Evolutionary conservation across 2,329 filamentous ascomycete species (phyloP).

Genomic region (Cladorrhinum sp.): DNA sequence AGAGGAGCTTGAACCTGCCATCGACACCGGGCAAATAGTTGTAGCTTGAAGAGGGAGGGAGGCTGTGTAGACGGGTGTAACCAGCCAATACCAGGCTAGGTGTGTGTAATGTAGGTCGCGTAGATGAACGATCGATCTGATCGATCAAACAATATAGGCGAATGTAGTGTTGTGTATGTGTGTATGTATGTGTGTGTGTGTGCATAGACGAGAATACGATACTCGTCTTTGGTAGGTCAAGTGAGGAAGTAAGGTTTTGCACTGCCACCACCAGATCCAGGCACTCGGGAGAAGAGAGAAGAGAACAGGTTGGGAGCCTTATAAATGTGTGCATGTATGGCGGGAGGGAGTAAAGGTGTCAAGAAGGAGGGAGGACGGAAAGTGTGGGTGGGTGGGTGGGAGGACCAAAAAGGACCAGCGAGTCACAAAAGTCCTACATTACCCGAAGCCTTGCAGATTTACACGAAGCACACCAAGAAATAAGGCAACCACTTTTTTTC

Average conservation of each 20-base stretch:
- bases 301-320: no score
- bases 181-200: no score
- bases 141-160: not conserved
- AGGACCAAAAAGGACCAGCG: not conserved
- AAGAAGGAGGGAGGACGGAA: no score
- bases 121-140: conserved; percentile 3
- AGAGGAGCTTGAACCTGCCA: not conserved
- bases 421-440: conserved; percentile 8
- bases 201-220: not conserved
- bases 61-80: not conserved
- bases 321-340: not conserved
- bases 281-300: not conserved
- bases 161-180: no score
- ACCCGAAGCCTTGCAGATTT: not conserved
- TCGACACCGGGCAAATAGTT: not conserved
- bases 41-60: not conserved
- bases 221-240: conserved; percentile 10
- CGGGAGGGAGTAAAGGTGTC: no score
- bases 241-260: conserved; percentile 10
- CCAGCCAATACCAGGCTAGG: no score
- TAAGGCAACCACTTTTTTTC: not conserved
- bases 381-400: not conserved
- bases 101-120: not conserved
- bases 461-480: not conserved
- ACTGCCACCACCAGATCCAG: conserved; percentile 21